A percentile compares a stretch with the other conserved stretches of the same genome.
Evolutionary conservation across 2,329 filamentous ascomycete species (phyloP).

Genomic region (Polytolypa hystricis): DNA sequence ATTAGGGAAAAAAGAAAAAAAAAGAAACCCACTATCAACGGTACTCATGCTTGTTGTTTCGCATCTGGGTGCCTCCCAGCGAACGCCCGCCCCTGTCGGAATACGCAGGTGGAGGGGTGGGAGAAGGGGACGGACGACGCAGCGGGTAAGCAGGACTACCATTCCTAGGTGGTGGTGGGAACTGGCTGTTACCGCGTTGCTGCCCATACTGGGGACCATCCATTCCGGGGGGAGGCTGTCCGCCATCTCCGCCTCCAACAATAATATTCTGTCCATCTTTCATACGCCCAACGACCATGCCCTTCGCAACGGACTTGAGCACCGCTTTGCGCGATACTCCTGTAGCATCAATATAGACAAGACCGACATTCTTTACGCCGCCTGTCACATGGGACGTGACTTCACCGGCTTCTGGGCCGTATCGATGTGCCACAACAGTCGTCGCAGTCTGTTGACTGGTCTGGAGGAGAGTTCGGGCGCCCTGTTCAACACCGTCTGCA

Average conservation of each 20-base stretch:
- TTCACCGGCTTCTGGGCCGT: slow-evolving; percentile 72
- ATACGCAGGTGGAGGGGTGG: slow-evolving; percentile 32
- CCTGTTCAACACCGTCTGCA: slow-evolving; percentile 84
- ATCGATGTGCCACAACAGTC: slow-evolving; percentile 78
- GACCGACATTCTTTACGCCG: slow-evolving; percentile 87
- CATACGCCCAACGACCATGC: slow-evolving; percentile 56
- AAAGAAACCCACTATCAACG: neutral
- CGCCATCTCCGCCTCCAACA: slow-evolving; percentile 37
- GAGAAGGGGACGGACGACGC: slow-evolving; percentile 23
- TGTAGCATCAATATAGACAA: slow-evolving; percentile 94
- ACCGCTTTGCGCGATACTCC: slow-evolving; percentile 83
- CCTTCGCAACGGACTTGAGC: slow-evolving; percentile 89
- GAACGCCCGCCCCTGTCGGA: slow-evolving; percentile 25
- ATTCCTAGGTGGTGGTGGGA: slow-evolving; percentile 10
- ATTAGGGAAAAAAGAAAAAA: neutral
- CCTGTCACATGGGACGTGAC: slow-evolving; percentile 66
- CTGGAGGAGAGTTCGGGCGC: slow-evolving; percentile 64
- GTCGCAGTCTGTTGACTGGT: slow-evolving; percentile 68
- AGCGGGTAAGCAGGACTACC: slow-evolving; percentile 2
- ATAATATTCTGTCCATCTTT: slow-evolving; percentile 38
- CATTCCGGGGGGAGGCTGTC: slow-evolving; percentile 19
- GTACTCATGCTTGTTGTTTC: slow-evolving; percentile 21
- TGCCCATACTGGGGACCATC: neutral
- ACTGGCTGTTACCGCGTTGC: slow-evolving; percentile 3
- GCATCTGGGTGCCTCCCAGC: slow-evolving; percentile 22